A percentile compares a stretch with the other conserved stretches of the same genome.
Evolutionary conservation across 805 yeast species (phyloP).

Genomic region (Starmerella apis): DNA sequence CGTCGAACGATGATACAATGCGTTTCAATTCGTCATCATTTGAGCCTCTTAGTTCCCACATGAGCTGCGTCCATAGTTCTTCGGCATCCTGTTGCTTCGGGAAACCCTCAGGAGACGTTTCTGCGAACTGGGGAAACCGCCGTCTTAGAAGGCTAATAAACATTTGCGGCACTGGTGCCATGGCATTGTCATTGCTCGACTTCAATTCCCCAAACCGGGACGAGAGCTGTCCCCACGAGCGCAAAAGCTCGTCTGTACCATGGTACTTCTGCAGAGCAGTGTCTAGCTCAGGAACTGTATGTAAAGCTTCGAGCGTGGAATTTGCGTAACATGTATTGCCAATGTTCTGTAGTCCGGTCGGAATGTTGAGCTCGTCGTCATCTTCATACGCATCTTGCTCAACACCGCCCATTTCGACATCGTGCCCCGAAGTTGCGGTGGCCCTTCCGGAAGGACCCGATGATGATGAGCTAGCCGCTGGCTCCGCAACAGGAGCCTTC

Average conservation of each 20-base stretch:
- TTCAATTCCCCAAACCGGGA: conserved; percentile 26
- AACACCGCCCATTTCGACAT: conserved; percentile 37
- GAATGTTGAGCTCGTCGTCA: conserved; percentile 35
- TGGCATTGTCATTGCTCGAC: conserved; percentile 23
- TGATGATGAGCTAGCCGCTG: background rate
- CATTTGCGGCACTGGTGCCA: conserved; percentile 55
- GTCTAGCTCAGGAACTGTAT: conserved; percentile 41
- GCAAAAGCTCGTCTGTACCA: conserved; percentile 32
- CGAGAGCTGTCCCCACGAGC: conserved; percentile 29
- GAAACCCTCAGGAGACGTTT: conserved; percentile 51
- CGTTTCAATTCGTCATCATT: conserved; percentile 35
- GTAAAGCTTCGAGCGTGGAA: conserved; percentile 52
- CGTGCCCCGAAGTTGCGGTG: conserved; percentile 46
- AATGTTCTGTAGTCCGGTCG: conserved; percentile 56
- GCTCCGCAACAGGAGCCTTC: conserved; percentile 39
- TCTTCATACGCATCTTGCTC: conserved; percentile 24
- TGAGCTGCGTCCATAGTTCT: conserved; percentile 78
- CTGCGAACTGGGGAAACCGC: conserved; percentile 80
- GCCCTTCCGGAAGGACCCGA: conserved; percentile 26
- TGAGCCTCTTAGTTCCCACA: conserved; percentile 38
- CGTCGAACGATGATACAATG: conserved; percentile 37
- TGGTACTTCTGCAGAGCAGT: conserved; percentile 37
- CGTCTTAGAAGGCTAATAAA: conserved; percentile 48
- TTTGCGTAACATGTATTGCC: conserved; percentile 75
- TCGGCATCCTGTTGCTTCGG: conserved; percentile 97